A percentile compares a stretch with the other conserved stretches of the same genome.
phyloP scores from a whole-genome alignment of 345 rosid genomes.

The Melaleuca quinquenervia region DNA sequence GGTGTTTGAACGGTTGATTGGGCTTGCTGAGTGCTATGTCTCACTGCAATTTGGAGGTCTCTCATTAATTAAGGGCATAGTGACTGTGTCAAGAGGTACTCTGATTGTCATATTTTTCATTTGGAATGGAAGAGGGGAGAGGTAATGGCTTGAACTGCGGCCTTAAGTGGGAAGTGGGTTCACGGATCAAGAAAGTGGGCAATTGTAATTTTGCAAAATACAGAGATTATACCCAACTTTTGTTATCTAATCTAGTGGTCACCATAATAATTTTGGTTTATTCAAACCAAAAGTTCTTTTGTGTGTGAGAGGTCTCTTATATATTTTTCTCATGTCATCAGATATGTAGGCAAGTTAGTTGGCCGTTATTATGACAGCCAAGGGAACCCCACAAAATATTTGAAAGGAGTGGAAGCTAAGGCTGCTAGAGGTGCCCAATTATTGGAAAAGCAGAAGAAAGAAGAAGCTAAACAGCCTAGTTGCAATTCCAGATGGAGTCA shows the following conservation, averaged over 20 bases:
- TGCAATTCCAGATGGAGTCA: constrained; percentile 97
- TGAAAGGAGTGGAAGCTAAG: constrained; percentile 92
- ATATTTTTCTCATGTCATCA: constrained; percentile 3
- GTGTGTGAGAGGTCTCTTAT: not conserved
- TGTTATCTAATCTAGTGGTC: not conserved
- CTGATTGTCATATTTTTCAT: not conserved
- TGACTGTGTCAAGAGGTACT: not conserved
- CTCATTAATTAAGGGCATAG: not conserved
- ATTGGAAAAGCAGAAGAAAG: constrained; percentile 74
- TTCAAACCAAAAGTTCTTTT: not conserved
- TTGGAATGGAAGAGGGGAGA: not conserved
- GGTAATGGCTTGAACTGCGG: not conserved
- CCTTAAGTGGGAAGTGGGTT: not conserved
- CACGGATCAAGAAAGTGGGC: not conserved
- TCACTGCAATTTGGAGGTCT: not conserved
- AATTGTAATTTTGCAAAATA: not conserved
- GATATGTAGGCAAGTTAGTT: constrained; percentile 78
- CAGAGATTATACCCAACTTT: not conserved
- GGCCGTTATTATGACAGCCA: constrained; percentile 73
- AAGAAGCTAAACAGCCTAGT: constrained; percentile 80
- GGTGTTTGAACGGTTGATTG: not conserved
- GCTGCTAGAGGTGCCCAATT: constrained; percentile 91
- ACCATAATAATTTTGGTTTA: not conserved
- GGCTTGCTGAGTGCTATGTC: not conserved
- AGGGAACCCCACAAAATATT: constrained; percentile 76